phyloP scores from a whole-genome alignment of 345 rosid genomes.

The Ailanthus altissimus region DNA sequence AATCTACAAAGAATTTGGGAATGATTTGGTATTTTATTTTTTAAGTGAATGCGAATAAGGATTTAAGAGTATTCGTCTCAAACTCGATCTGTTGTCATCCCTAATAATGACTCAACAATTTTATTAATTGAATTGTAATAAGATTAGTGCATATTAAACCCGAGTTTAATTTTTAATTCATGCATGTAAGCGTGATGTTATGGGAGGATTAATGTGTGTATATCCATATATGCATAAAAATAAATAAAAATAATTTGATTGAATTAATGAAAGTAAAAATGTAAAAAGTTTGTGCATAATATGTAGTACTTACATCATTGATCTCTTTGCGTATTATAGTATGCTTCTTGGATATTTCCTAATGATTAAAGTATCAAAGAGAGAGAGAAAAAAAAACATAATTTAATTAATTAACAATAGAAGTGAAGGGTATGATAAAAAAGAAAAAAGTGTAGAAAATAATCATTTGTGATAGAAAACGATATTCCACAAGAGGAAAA shows the following conservation, averaged over 20 bases:
- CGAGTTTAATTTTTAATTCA: not conserved
- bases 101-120: not conserved
- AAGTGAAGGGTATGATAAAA: not conserved
- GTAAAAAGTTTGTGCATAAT: not conserved
- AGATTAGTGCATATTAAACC: not conserved
- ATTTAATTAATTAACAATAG: not conserved
- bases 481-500: not conserved
- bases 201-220: too few species aligned
- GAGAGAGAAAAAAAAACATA: not conserved
- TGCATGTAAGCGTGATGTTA: not conserved
- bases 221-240: too few species aligned
- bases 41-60: too few species aligned
- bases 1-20: too few species aligned
- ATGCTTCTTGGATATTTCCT: not conserved
- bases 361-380: not conserved
- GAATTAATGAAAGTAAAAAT: not conserved
- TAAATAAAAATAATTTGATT: not conserved
- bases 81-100: too few species aligned
- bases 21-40: too few species aligned
- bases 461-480: not conserved
- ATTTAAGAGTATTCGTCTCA: too few species aligned
- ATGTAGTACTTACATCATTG: not conserved
- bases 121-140: not conserved
- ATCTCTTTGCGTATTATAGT: not conserved
- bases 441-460: slow-evolving; percentile 14